Conservation (phyloP, 805 yeast species). For the Komagataella phaffii region DNA sequence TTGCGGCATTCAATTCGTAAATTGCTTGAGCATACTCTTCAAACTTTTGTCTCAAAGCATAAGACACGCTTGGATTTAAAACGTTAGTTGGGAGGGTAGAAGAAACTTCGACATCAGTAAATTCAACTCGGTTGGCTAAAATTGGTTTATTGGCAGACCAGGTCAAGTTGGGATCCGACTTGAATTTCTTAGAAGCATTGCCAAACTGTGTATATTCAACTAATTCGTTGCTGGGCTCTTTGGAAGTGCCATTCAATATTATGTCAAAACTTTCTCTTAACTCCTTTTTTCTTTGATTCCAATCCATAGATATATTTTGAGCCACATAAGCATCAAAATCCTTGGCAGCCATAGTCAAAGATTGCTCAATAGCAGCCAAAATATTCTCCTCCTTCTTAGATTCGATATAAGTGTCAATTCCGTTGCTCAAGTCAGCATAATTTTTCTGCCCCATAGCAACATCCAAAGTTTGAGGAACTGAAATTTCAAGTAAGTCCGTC, state of each 20-base stretch:
- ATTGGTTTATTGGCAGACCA: slow-evolving; percentile 8
- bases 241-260: slow-evolving; percentile 18
- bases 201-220: not conserved
- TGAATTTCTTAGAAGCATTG: not conserved
- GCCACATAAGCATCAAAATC: slow-evolving; percentile 75
- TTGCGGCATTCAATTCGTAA: slow-evolving; percentile 54
- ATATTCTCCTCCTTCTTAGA: slow-evolving; percentile 74
- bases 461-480: slow-evolving; percentile 6
- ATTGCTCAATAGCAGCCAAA: slow-evolving; percentile 69
- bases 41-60: slow-evolving; percentile 36
- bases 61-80: slow-evolving; percentile 21
- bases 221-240: not conserved
- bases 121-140: slow-evolving; percentile 14
- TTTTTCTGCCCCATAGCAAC: not conserved
- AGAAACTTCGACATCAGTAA: slow-evolving; percentile 14
- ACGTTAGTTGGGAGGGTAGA: slow-evolving; percentile 6
- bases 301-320: slow-evolving; percentile 64
- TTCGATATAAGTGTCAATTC: slow-evolving; percentile 46
- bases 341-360: slow-evolving; percentile 55
- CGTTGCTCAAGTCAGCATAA: slow-evolving; percentile 1
- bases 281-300: slow-evolving; percentile 69
- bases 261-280: slow-evolving; percentile 63
- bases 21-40: slow-evolving; percentile 66
- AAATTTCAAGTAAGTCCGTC: slow-evolving; percentile 32
- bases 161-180: not conserved